Evolutionary conservation across 2,329 filamentous ascomycete genomes (phyloP), one percentile per base, ranked within the genome.

Genomic region (Chaetomium globosum): DNA sequence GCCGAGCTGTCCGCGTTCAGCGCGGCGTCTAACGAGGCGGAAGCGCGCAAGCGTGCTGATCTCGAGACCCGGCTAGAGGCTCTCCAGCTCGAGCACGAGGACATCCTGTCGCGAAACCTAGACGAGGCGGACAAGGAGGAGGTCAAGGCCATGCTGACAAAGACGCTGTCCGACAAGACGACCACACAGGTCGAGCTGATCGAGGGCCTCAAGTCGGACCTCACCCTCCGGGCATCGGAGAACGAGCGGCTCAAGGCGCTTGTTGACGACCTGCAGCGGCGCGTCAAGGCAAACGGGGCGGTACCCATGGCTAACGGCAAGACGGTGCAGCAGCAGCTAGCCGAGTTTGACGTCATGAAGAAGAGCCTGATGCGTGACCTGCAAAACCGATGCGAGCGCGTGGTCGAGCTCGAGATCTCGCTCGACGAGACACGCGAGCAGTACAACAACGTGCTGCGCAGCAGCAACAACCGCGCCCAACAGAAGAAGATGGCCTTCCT

Each of bases 401-500:
- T 99, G 39, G 95, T 99, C 21, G 95, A 99, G 82, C 87, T 99
- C 31, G 95, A 99, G 79, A 99, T 99, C 74, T 96, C 92, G 43
- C 85, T 99, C 59, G 95, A 99, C 75, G 93, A 97, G 82, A 97
- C 95, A 0, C 88, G 95, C 63, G 95, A 99, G 82, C 95, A 99
- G 80, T 99, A 99, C 82, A 98, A 99, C 83, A 97, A 97, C 73
- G 95, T 99, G 67, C 85, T 99, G 65, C 89, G 94, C 64, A 95
- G 92, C 58, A 97, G 92, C 71, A 99, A 99, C 83, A 98, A 96
- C 83, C 90, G 95, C 66, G 94, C 95, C 28, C 95, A 99, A 81
- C 95, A 99, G 80, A 99, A 99, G 90, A 99, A 99, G 86, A 98
- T 99, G 91, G 96, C 95, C 19, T 99, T 99, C 85, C 81, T 99